Base-by-base conservation (phyloP, 1,284 basidiomycete genomes). In the Meripilus lineatus region DNA sequence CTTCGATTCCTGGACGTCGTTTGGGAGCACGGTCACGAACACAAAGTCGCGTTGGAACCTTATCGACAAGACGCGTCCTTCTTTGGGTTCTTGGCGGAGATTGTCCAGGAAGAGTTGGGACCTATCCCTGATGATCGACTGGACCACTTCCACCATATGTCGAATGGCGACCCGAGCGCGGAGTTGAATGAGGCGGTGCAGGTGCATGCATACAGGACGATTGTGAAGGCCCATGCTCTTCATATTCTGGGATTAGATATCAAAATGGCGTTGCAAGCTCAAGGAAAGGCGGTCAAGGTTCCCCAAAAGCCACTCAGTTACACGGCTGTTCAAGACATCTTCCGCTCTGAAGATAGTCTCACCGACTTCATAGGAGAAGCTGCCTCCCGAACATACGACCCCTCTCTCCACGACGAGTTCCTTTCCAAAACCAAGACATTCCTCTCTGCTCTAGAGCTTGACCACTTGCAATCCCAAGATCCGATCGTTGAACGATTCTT, bases 21-120 rank as follows among this genome's bases (percentile, higher is more conserved):
- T 1, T 94, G 89, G 89, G 77, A 84, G 53, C 89, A 90, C 55
- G 85, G 80, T 5, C 69, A 84, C 40, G 89, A 93, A 55, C 88
- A 92, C 58, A 79, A 76, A 45, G 54, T 68, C 0, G 67, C 74
- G 0, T 68, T 93, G 36, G 74, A 79, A 20, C 55, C 70, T 2
- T 64, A 82, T 5, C 76, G 83, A 15, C 62, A 69, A 14, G 74
- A 84, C 49, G 54, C 68, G 0, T 67, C 64, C 15, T 79, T 92
- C 49, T 92, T 88, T 83, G 67, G 72, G 7, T 69, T 72, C 22
- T 62, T 93, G 7, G 72, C 74, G 1, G 69, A 69, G 14, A 72
- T 92, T 30, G 71, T 79, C 5, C 72, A 71, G 40, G 71, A 81
- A 46, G 81, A 88, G 52, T 63, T 86, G 11, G 83, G 81, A 2